Evolutionary conservation across 2,329 filamentous ascomycete genomes (phyloP).

Genomic region (Hymenoscyphus fraxineus): DNA sequence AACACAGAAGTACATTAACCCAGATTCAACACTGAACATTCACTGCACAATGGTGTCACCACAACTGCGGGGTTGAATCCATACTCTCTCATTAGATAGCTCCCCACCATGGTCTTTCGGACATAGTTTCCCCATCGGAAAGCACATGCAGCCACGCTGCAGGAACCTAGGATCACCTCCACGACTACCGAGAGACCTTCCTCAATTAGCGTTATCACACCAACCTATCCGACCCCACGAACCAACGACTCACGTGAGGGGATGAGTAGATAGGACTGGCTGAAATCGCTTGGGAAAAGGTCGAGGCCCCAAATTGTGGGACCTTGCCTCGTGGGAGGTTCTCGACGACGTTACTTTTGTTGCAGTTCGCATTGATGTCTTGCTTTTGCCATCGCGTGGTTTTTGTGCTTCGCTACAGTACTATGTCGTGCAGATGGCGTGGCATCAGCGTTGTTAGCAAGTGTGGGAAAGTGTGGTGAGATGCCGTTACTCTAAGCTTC

Average conservation of each 20-base stretch:
- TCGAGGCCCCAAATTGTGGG: not conserved
- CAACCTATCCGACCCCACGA: not conserved
- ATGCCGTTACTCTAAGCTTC: not conserved
- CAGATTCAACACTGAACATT: not conserved
- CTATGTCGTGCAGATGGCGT: constrained; percentile 2
- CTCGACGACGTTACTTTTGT: constrained; percentile 4
- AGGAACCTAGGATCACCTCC: constrained; percentile 3
- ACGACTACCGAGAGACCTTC: constrained; percentile 8
- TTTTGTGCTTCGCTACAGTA: not conserved
- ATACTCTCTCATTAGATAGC: not conserved
- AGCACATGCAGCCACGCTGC: not conserved
- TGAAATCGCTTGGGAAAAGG: not conserved
- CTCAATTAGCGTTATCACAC: not conserved
- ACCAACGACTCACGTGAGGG: not conserved
- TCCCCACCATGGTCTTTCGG: constrained; percentile 2
- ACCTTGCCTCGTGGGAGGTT: not conserved
- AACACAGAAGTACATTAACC: not conserved
- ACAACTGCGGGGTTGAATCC: constrained; percentile 6
- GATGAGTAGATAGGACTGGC: not conserved
- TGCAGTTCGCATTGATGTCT: constrained; percentile 14
- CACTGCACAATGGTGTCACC: not conserved
- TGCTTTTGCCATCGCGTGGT: constrained; percentile 7
- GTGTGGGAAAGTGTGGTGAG: not conserved
- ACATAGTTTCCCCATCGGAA: not conserved
- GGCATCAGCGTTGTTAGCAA: not conserved